Base-by-base conservation (phyloP, 2,329 filamentous ascomycete genomes). In the Cryphonectria naterciae region DNA sequence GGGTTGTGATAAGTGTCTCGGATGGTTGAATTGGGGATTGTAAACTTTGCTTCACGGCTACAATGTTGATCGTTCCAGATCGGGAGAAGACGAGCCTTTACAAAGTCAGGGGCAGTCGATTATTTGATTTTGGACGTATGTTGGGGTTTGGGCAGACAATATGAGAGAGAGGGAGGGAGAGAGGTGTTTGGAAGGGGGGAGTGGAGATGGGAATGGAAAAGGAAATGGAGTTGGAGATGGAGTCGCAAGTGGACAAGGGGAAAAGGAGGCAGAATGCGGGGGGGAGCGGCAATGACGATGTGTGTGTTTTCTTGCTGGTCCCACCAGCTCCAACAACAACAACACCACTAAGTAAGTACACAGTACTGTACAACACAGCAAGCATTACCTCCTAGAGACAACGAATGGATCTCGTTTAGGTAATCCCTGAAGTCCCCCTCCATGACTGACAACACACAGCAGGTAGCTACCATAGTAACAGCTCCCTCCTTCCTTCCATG, bases 181-280 rank as follows among this genome's bases (percentile, higher is more conserved):
- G 46, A 46, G 43, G 7, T 17, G 4, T 6, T 19, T 28, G 25
- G 52, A 28, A 56, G 25, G 52, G 25, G 52, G 52, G 52, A 6
- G 25, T 56, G 52, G 52, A 25, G 52, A 56, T 56, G 52, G 52
- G 4, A 15, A 56, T 28, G n/a, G 52, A 56, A 28, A 56, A 28
- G 52, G 25, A 56, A 28, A 56, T 56, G 52, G 25, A 56, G 13
- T 15, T 22, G 32, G 56, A 60, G 28, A 37, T 7, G 56, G 56
- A 8, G 17, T 35, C 5, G 25, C 4, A 8, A 37, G 28, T 60
- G 25, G 56, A 60, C 28, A 37, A 37, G 25, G 56, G 32, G 10
- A 46, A 28, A 64, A 32, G 39, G 62, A 46, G 39, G n/a, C 39
- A 32, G 62, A 64, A 64, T 25, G 62, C 62, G 62, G 62, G 37